A percentile compares a stretch with the other conserved stretches of the same genome.
Conservation (phyloP, 2,329 filamentous ascomycete genomes). For the Colletotrichum tropicicola region DNA sequence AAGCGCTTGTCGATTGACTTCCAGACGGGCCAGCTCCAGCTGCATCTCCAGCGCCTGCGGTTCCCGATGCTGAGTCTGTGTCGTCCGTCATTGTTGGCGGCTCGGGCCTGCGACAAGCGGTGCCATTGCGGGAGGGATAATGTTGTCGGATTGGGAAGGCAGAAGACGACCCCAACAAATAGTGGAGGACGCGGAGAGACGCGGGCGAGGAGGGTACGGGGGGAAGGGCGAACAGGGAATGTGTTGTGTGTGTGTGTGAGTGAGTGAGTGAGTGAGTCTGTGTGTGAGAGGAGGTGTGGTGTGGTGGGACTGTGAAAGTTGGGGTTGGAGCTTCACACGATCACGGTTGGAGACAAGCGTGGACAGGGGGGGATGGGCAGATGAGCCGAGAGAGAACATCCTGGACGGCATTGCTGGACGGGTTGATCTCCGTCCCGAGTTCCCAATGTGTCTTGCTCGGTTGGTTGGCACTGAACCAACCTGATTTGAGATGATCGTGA, state of each 20-base stretch:
- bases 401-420: no score
- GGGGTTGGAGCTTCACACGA: slow-evolving; percentile 3
- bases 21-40: neutral
- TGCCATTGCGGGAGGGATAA: slow-evolving; percentile 20
- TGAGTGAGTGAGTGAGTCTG: neutral
- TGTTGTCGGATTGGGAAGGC: slow-evolving; percentile 31
- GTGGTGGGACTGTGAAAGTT: neutral
- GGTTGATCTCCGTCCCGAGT: no score
- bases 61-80: slow-evolving; percentile 12
- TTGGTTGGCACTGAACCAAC: neutral
- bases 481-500: neutral
- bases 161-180: slow-evolving; percentile 12
- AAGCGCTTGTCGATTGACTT: neutral
- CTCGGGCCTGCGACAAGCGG: neutral
- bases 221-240: neutral
- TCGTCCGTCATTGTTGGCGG: slow-evolving; percentile 19
- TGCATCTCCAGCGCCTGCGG: neutral
- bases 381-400: neutral
- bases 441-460: neutral
- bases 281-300: neutral
- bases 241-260: no score
- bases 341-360: neutral
- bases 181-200: slow-evolving; percentile 18
- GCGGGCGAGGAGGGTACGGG: neutral
- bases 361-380: neutral